Conservation (phyloP, 2,329 filamentous ascomycete genomes). For the Mycosphaerella sp. region DNA sequence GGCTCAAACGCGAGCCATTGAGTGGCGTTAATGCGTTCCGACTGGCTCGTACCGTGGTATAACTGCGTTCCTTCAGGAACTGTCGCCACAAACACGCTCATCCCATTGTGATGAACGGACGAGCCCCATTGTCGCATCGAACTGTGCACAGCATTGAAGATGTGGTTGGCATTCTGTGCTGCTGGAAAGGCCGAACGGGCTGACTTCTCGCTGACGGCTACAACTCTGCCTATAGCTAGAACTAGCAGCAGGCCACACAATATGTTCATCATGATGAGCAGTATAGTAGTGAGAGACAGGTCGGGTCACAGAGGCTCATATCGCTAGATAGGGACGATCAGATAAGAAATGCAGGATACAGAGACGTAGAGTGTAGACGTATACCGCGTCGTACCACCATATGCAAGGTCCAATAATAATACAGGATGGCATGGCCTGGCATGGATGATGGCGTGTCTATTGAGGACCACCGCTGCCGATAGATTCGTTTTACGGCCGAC, state of each 20-base stretch:
- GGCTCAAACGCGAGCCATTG: conserved; percentile 75
- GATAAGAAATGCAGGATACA: background rate
- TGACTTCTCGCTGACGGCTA: background rate
- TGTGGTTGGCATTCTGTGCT: conserved; percentile 29
- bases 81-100: conserved; percentile 62
- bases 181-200: background rate
- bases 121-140: conserved; percentile 71
- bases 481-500: too few species aligned
- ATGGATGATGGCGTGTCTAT: too few species aligned
- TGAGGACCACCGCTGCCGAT: too few species aligned
- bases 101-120: conserved; percentile 67
- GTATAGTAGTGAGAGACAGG: background rate
- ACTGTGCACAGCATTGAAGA: conserved; percentile 68
- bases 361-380: background rate
- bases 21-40: conserved; percentile 46
- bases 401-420: too few species aligned
- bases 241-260: background rate
- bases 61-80: conserved; percentile 60
- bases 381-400: background rate
- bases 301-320: background rate
- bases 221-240: background rate
- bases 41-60: conserved; percentile 56
- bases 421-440: too few species aligned
- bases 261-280: background rate
- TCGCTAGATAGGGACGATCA: background rate